These are phyloP conservation scores for Pontederia paniculata DNA, from an alignment of 176 grass and related monocot species.

Conservation along the genomic window DNA sequence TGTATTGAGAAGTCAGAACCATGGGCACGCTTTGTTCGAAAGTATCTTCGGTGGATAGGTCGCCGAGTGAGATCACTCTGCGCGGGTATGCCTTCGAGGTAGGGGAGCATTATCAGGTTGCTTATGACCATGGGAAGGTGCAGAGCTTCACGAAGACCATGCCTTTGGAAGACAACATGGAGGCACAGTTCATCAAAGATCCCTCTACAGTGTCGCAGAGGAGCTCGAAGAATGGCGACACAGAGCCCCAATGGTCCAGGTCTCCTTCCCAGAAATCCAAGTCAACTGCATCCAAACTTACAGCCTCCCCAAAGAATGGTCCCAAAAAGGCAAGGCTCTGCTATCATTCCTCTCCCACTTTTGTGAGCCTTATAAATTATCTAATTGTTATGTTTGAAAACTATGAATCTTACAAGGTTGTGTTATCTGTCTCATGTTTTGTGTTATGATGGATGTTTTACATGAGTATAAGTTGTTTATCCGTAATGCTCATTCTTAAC, in stretches of 20 bases:
- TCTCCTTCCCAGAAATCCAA: slow-evolving; percentile 9
- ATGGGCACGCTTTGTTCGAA: slow-evolving; percentile 19
- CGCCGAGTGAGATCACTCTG: slow-evolving; percentile 9
- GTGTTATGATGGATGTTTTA: too few relatives aligned
- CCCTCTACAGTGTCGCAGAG: not conserved
- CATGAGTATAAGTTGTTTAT: too few relatives aligned
- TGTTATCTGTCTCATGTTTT: too few relatives aligned
- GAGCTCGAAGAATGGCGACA: not conserved
- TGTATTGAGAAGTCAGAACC: not conserved
- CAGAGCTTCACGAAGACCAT: not conserved
- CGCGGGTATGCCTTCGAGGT: not conserved
- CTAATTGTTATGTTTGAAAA: not conserved
- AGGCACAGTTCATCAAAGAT: not conserved
- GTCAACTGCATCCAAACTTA: not conserved
- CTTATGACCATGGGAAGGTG: not conserved
- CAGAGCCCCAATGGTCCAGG: not conserved
- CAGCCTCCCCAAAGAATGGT: not conserved
- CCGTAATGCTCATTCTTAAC: too few relatives aligned
- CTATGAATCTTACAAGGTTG: too few relatives aligned
- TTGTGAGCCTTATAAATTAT: not conserved
- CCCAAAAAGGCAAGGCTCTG: slow-evolving; percentile 8
- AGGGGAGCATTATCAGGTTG: not conserved
- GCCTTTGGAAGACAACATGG: not conserved
- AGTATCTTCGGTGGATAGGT: slow-evolving; percentile 2
- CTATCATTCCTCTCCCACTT: not conserved